Conservation (phyloP, 2,329 filamentous ascomycete genomes). For the Boeremia exigua region DNA sequence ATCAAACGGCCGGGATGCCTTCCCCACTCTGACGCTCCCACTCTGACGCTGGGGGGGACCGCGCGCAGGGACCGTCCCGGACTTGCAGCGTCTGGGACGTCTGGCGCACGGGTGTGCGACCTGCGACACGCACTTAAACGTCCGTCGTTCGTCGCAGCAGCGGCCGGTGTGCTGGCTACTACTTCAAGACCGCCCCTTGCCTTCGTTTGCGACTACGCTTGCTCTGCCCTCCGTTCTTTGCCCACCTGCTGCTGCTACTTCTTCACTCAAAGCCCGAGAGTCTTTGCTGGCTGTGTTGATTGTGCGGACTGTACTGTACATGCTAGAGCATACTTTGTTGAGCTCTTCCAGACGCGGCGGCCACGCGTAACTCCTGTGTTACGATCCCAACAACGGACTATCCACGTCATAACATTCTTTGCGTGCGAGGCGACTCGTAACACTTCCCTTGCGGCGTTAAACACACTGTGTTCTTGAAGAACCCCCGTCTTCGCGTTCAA, state of each 20-base stretch:
- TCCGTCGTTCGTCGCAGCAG: slow-evolving; percentile 8
- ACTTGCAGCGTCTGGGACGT: slow-evolving; percentile 11
- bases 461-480: slow-evolving; percentile 10
- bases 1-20: slow-evolving; percentile 33
- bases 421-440: slow-evolving; percentile 5
- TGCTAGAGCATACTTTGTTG: slow-evolving; percentile 11
- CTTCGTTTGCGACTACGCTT: slow-evolving; percentile 16
- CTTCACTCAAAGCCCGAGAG: slow-evolving; percentile 5
- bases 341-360: slow-evolving; percentile 8
- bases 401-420: slow-evolving; percentile 20
- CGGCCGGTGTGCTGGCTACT: not conserved
- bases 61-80: slow-evolving; percentile 14
- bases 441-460: slow-evolving; percentile 8
- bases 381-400: slow-evolving; percentile 16
- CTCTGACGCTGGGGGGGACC: slow-evolving; percentile 19
- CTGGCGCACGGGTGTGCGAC: slow-evolving; percentile 23
- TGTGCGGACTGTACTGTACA: too few relatives aligned
- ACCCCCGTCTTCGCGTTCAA: slow-evolving; percentile 7
- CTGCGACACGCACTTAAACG: slow-evolving; percentile 32
- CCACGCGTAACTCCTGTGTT: slow-evolving; percentile 19
- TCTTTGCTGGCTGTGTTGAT: slow-evolving; percentile 6
- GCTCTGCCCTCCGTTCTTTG: slow-evolving; percentile 5
- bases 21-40: slow-evolving; percentile 18
- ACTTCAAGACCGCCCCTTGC: slow-evolving; percentile 20
- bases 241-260: too few relatives aligned